These are phyloP conservation scores for Macrolepiota fuliginosa DNA, from an alignment of 768 basidiomycete species.

Conservation along the genomic window DNA sequence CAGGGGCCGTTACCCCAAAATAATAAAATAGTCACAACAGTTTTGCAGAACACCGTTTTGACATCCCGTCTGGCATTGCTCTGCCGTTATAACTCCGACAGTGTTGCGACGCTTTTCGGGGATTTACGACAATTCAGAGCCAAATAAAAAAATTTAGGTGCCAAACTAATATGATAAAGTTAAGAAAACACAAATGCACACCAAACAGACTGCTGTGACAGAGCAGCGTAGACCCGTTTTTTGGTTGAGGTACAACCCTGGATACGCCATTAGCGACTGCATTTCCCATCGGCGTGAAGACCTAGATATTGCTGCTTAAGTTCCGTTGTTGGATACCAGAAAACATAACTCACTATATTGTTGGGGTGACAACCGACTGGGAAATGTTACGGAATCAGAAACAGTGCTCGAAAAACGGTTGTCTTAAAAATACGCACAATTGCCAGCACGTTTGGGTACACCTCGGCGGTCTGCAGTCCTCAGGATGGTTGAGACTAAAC, in stretches of 20 bases:
- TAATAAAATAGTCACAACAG: too few species aligned
- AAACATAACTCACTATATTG: constrained; percentile 6
- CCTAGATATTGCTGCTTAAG: neutral
- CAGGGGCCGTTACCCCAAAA: too few species aligned
- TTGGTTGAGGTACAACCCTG: too few species aligned
- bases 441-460: constrained; percentile 12
- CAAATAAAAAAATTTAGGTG: too few species aligned
- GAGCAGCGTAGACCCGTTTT: neutral
- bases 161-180: too few species aligned
- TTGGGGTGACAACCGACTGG: constrained; percentile 5
- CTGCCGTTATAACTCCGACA: too few species aligned
- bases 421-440: constrained; percentile 1
- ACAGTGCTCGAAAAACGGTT: neutral
- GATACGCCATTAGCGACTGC: neutral
- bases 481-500: constrained; percentile 11
- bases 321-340: neutral
- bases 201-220: too few species aligned
- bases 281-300: neutral
- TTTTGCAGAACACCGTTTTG: too few species aligned
- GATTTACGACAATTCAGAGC: too few species aligned
- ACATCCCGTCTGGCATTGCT: too few species aligned
- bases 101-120: too few species aligned
- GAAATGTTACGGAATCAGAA: neutral
- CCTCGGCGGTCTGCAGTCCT: constrained; percentile 2
- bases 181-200: too few species aligned